These are phyloP conservation scores for Schizosaccharomyces lindneri DNA, from an alignment of 805 yeast genomes.

Conservation along the genomic window DNA sequence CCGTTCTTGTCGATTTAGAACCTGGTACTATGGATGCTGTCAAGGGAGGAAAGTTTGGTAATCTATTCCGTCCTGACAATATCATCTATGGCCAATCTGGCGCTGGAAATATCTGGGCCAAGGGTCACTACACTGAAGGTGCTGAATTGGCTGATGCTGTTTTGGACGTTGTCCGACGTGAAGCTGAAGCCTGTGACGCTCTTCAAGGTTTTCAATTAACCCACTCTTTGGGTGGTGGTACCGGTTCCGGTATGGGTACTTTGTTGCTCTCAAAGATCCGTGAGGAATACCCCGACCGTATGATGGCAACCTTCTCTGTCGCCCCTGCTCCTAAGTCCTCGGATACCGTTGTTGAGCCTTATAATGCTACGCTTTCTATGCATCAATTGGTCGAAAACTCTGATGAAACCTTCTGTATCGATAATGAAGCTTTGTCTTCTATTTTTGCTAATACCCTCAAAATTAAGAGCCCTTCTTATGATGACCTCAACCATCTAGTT, in stretches of 20 bases:
- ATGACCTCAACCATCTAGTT: conserved; percentile 60
- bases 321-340: conserved; percentile 81
- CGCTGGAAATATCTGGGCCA: conserved; percentile 95
- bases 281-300: conserved; percentile 86
- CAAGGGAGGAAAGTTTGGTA: conserved; percentile 52
- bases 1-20: conserved; percentile 78
- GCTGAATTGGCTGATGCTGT: conserved; percentile 86
- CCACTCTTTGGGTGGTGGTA: conserved; percentile 75
- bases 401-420: conserved; percentile 86
- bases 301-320: conserved; percentile 93
- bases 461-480: conserved; percentile 53
- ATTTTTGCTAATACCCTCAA: conserved; percentile 71
- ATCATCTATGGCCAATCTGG: conserved; percentile 74
- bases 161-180: conserved; percentile 75
- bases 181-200: conserved; percentile 83
- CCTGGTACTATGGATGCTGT: conserved; percentile 85
- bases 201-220: conserved; percentile 87
- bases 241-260: conserved; percentile 95
- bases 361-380: conserved; percentile 75
- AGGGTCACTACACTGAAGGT: conserved; percentile 92
- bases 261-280: conserved; percentile 61
- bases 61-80: conserved; percentile 79
- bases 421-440: conserved; percentile 79
- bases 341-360: conserved; percentile 87
- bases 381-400: conserved; percentile 82